A percentile compares a stretch with the other conserved stretches of the same genome.
phyloP scores from a whole-genome alignment of 2,329 filamentous ascomycete species.

The Ophiostoma quercus region DNA sequence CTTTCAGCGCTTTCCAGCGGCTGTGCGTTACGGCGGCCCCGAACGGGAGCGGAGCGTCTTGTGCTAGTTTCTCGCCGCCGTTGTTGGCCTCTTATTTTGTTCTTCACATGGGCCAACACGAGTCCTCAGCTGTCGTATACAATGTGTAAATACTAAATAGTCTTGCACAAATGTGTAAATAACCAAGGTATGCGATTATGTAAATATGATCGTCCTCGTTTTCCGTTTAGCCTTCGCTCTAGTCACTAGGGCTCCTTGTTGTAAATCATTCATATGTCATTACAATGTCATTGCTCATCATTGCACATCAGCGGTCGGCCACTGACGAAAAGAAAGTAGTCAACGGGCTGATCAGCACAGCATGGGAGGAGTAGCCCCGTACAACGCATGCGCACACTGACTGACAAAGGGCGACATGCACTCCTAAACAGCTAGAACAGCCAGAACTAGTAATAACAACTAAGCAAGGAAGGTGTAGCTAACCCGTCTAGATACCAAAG shows the following conservation, averaged over 20 bases:
- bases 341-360: not conserved
- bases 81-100: not conserved
- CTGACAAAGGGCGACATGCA: not conserved
- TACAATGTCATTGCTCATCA: not conserved
- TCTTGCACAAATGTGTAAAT: not conserved
- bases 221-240: not conserved
- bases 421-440: not conserved
- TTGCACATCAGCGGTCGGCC: not conserved
- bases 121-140: not conserved
- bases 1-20: not conserved
- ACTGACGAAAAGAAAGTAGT: not conserved
- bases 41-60: not conserved
- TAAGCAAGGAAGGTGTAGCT: not conserved
- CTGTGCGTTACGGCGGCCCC: not conserved
- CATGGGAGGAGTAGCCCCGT: not conserved
- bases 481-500: not conserved
- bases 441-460: not conserved
- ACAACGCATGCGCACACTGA: not conserved
- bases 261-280: not conserved
- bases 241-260: not conserved
- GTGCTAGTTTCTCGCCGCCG: not conserved
- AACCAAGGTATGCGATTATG: not conserved
- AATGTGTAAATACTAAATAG: not conserved
- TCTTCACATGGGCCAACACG: not conserved
- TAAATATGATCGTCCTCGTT: not conserved